Percentiles rank a stretch among this genome's conserved stretches.
Conservation (phyloP, 768 basidiomycete genomes). For the Cystofilobasidium macerans region DNA sequence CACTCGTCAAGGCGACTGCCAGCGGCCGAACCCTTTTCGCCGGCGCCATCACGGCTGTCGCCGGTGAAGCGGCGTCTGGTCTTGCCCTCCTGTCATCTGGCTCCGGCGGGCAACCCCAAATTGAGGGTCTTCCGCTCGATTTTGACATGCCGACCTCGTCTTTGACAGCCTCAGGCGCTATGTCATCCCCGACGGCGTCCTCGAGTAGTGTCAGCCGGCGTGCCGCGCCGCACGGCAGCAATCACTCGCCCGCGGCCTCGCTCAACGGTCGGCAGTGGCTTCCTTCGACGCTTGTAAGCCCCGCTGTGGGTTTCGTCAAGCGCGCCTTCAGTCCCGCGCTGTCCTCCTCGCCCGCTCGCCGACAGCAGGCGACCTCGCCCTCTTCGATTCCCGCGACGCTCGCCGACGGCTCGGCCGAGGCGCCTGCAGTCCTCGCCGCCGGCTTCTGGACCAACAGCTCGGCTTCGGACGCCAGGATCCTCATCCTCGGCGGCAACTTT, state of each 20-base stretch:
- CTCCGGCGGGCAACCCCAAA: constrained; percentile 45
- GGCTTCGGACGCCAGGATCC: constrained; percentile 50
- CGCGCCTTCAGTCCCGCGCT: constrained; percentile 13
- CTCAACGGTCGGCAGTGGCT: constrained; percentile 35
- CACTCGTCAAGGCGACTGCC: background rate
- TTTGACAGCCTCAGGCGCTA: constrained; percentile 32
- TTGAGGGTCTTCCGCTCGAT: constrained; percentile 54
- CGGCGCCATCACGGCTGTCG: constrained; percentile 54
- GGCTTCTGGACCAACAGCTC: constrained; percentile 73
- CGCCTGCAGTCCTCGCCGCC: constrained; percentile 74
- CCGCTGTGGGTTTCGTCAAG: constrained; percentile 14
- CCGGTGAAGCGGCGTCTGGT: constrained; percentile 52
- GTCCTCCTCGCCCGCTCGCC: constrained; percentile 44
- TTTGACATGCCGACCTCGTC: constrained; percentile 43
- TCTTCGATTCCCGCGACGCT: constrained; percentile 46
- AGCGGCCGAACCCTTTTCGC: constrained; percentile 43
- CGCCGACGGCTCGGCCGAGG: constrained; percentile 46
- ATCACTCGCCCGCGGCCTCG: background rate
- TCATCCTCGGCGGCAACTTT: constrained; percentile 85
- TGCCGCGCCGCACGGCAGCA: constrained; percentile 35
- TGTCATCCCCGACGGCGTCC: constrained; percentile 33
- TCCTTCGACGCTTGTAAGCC: constrained; percentile 23
- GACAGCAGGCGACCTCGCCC: constrained; percentile 39
- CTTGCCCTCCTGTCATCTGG: constrained; percentile 59
- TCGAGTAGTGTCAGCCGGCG: constrained; percentile 38